Evolutionary conservation across 179 eudicot genomes (phyloP), one percentile per base, ranked within the genome.

Genomic region (Patellifolia procumbens): DNA sequence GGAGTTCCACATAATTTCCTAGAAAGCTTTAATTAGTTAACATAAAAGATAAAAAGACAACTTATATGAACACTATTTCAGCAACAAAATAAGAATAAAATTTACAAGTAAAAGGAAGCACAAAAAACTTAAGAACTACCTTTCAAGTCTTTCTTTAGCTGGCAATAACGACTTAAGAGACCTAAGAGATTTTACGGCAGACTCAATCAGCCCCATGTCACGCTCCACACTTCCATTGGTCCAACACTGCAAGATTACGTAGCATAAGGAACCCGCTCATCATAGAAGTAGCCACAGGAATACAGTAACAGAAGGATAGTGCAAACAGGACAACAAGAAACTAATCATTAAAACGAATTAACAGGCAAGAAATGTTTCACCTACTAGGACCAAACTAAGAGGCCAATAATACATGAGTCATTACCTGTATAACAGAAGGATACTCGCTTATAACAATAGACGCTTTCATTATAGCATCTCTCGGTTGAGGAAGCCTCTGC

Each of bases 401-500:
- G 29, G 31, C 35, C 58, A 69, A 42, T 1, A 58, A 31, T 46
- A 48, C 29, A 49, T 60, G n/a, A 34, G 29, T 73, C 46, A 81
- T 79, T 68, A 94, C 98, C 93, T 87, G 81, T 55, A 87, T 79
- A 68, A 77, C 75, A 39, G 93, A 82, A 62, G 97, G 97, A 74
- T 94, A 94, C 52, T 89, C 87, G 65, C 89, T 84, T 39, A 88
- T 85, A 88, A 94, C 86, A 53, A 92, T 92, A 24, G 98, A 94
- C 60, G 87, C 91, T 76, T 91, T 91, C 86, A 86, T 84, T 20
- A 45, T 66, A 80, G 78, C 70, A 83, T 78, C 88, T 70, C 42
- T 80, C 13, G 86, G 60, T 15, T 90, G 87, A 51, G 98, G 98
- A 75, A 94, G 98, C 29, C 98, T 91, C 83, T 94, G 97, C 98